Evolutionary conservation across 2,329 filamentous ascomycete genomes (phyloP), one percentile per base, ranked within the genome.

Genomic region (Sarocladium oryzae): DNA sequence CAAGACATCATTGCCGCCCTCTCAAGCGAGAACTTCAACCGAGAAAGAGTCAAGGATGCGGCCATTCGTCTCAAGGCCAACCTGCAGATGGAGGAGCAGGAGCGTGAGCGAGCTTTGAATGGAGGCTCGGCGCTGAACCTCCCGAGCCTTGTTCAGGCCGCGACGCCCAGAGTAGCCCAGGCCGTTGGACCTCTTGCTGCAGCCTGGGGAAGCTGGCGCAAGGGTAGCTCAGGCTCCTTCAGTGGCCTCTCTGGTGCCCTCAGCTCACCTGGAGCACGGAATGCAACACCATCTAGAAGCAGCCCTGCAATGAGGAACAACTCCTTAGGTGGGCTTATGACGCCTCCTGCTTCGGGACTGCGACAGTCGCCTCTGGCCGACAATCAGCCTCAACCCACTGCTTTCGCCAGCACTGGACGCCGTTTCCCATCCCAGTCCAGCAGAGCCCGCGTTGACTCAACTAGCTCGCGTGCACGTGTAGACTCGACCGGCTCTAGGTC

Each of bases 201-300:
- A n/a, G 92, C 90, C n/a, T 95, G 91, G 82, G 91, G 89, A 43
- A 96, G 86, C 67, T 96, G 92, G 92, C 85, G 91, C 50, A 92
- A 86, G 64, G 81, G 78, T 15, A 78, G 75, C 59, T 79, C 81
- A 52, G 69, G 69, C 5, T 69, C 71, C 15, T 72, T 76, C 56
- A 65, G 66, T 51, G 71, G 72, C 61, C 60, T 82, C 38, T 73
- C 81, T 49, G 69, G 74, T 10, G 69, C 67, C 23, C 59, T 74
- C 33, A 70, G 68, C 49, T 73, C 77, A 6, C 71, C 76, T 13
- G 67, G 67, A 1, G 55, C 63, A 9, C 66, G 63, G 46, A 72
- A 68, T 53, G 69, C 71, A 40, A 87, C 85, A 1, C 84, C 85
- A 4, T 85, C 84, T 8, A 83, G 79, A 60, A 72, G 73, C 38